These are phyloP conservation scores for Begonia peltatifolia DNA, from an alignment of 306 rosid species.

Conservation along the genomic window DNA sequence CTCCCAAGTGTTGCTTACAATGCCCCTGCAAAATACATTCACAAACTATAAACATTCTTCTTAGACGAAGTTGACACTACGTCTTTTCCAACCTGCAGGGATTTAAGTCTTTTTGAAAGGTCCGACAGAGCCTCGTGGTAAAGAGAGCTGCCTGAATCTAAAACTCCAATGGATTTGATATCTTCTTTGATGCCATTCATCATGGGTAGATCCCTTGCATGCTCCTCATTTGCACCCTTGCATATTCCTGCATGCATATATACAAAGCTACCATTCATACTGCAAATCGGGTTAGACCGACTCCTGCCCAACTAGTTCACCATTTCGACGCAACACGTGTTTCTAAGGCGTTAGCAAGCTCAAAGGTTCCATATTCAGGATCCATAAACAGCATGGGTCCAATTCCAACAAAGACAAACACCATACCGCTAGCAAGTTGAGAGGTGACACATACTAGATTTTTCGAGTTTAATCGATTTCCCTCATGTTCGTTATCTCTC, in stretches of 20 bases:
- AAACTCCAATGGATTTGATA: constrained; percentile 66
- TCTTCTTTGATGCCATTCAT: constrained; percentile 94
- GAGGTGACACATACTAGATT: too few relatives aligned
- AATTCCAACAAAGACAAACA: too few relatives aligned
- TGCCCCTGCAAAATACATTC: constrained; percentile 24
- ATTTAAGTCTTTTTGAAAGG: constrained; percentile 45
- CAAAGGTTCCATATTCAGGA: too few relatives aligned
- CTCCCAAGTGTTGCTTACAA: constrained; percentile 54
- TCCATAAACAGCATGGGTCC: too few relatives aligned
- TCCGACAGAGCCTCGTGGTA: constrained; percentile 42
- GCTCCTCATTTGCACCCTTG: constrained; percentile 73
- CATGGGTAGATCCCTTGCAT: constrained; percentile 83
- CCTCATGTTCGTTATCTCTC: too few relatives aligned
- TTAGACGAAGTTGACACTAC: not conserved
- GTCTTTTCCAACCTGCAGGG: constrained; percentile 29
- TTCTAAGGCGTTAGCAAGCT: too few relatives aligned
- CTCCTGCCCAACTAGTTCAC: too few relatives aligned
- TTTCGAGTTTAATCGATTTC: too few relatives aligned
- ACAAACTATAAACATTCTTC: not conserved
- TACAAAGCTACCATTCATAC: too few relatives aligned
- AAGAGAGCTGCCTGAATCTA: constrained; percentile 41
- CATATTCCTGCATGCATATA: constrained; percentile 31
- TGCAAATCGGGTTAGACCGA: too few relatives aligned
- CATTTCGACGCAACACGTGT: too few relatives aligned
- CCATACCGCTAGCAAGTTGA: too few relatives aligned